These are phyloP conservation scores for Alternaria metachromatica DNA, from an alignment of 2,329 filamentous ascomycete species.

Conservation along the genomic window DNA sequence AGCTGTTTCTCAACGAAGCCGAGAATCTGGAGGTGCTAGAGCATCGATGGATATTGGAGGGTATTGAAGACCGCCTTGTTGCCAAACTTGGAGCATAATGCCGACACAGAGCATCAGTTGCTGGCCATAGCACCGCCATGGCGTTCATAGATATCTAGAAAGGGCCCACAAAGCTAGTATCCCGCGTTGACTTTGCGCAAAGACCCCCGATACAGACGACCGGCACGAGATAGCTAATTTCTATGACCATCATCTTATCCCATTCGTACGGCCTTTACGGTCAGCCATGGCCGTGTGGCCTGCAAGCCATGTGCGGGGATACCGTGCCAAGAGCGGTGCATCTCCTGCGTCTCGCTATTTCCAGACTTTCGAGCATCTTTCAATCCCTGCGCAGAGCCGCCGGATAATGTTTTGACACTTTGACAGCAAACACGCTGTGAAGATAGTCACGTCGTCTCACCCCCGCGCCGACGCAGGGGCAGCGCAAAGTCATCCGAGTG, in stretches of 20 bases:
- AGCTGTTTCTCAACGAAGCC: conserved; percentile 88
- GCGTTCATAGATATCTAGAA: conserved; percentile 10
- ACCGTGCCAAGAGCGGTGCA: conserved; percentile 9
- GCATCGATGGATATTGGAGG: conserved; percentile 89
- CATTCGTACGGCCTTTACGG: conserved; percentile 30
- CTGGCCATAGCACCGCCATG: conserved; percentile 15
- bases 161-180: conserved; percentile 25
- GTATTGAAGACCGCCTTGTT: conserved; percentile 84
- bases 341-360: conserved; percentile 2
- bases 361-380: conserved; percentile 15
- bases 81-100: conserved; percentile 46
- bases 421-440: conserved; percentile 11
- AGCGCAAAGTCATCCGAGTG: conserved; percentile 11
- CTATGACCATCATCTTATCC: conserved; percentile 34
- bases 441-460: conserved; percentile 3
- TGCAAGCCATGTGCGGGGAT: conserved; percentile 20
- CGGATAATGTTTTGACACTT: conserved; percentile 18
- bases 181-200: conserved; percentile 25
- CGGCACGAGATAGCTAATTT: conserved; percentile 34
- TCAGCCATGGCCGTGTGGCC: conserved; percentile 27
- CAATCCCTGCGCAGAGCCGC: conserved; percentile 30
- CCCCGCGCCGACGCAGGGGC: conserved; percentile 35
- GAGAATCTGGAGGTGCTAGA: conserved; percentile 96
- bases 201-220: conserved; percentile 26
- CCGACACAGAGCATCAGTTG: conserved; percentile 8